Base-by-base conservation (phyloP, 345 rosid genomes). In the Aurinia saxatilis region DNA sequence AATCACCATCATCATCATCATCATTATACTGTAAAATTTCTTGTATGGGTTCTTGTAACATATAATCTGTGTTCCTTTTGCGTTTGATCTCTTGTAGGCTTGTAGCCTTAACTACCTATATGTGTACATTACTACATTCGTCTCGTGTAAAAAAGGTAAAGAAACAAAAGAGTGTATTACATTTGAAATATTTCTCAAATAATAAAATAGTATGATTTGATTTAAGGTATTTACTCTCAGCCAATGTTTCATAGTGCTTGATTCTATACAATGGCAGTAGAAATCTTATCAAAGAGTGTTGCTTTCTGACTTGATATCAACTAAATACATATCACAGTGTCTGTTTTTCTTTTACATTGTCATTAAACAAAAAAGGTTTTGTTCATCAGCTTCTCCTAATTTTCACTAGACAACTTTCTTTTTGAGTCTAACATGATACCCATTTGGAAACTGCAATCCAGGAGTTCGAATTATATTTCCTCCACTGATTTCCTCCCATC, bases 391-490 rank as follows among this genome's bases (percentile, higher is more conserved):
- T 36, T 54, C 21, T 18, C 23, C 37, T 27, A 45, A 19, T n/a
- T 68, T 33, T 48, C 17, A 29, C 25, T 54, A 70, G 3, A 12
- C 31, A 15, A 73, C 76, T 75, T 68, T 88, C 71, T 79, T 79
- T 44, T 37, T 48, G 63, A 87, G 46, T 45, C 67, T 84, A 61
- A 88, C 66, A 40, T 79, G 87, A 66, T 77, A 88, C 12, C 96
- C 98, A 53, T 80, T 72, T 25, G 92, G 95, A 78, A 88, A 91
- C 60, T 83, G 91, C 55, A 91, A 66, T 57, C 98, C 96, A n/a
- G 98, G 98, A 46, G 81, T 86, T 50, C 98, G 78, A 21, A 77
- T 23, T 60, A 78, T 77, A 33, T 80, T 67, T 59, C 92, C 97
- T 68, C 95, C 92, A 78, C 72, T 69, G 65, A 81, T 70, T 27